Conservation (phyloP, 768 basidiomycete species). For the Pisolithus microcarpus region DNA sequence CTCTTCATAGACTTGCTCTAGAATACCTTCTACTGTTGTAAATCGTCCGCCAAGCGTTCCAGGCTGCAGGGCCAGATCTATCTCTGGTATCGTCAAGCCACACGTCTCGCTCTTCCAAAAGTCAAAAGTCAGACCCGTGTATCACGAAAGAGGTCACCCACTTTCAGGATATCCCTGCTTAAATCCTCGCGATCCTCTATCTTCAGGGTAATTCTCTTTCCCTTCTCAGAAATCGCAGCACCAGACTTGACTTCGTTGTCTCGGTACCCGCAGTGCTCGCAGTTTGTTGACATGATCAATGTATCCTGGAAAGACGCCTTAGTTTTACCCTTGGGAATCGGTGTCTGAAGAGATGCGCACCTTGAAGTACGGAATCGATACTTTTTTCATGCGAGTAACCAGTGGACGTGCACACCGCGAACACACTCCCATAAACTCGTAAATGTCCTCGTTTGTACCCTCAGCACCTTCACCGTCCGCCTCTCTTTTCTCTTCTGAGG, state of each 20-base stretch:
- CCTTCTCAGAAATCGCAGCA: conserved; percentile 77
- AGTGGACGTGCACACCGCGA: conserved; percentile 80
- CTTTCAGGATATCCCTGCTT: conserved; percentile 90
- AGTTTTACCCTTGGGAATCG: background rate
- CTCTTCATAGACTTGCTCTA: conserved; percentile 93
- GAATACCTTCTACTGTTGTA: conserved; percentile 90
- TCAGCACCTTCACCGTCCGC: conserved; percentile 16
- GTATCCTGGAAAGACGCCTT: conserved; percentile 55
- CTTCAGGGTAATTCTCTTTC: conserved; percentile 80
- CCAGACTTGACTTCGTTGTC: conserved; percentile 99
- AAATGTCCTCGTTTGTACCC: conserved; percentile 70
- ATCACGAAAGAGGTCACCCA: conserved; percentile 24
- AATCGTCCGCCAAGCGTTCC: conserved; percentile 97
- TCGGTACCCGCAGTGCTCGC: conserved; percentile 88
- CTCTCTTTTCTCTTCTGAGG: background rate
- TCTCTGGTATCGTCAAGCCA: conserved; percentile 81
- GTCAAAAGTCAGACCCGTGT: background rate
- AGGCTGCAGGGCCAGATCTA: conserved; percentile 83
- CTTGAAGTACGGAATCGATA: conserved; percentile 97
- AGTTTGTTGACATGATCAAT: conserved; percentile 97
- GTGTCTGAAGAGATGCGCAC: conserved; percentile 27
- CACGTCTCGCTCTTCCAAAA: conserved; percentile 81
- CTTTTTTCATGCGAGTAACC: conserved; percentile 92
- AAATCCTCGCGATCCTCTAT: conserved; percentile 92
- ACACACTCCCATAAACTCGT: conserved; percentile 80